These are phyloP conservation scores for Plasmodium cynomolgi DNA, from an alignment of 169 alveolate species.

Conservation along the genomic window DNA sequence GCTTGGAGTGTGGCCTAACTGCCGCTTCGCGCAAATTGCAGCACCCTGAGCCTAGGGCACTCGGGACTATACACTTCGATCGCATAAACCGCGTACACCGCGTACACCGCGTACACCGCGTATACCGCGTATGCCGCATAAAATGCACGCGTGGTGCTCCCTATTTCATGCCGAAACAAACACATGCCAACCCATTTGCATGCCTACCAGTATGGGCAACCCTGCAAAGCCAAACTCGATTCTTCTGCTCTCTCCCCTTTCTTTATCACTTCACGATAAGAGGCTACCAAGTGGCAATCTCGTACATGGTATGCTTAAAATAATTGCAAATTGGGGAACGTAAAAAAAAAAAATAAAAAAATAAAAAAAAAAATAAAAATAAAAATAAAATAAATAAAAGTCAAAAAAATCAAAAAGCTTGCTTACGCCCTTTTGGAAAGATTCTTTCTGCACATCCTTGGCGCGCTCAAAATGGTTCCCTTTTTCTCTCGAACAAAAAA, in stretches of 20 bases:
- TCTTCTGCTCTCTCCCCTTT: background rate
- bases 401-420: background rate
- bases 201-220: background rate
- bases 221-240: background rate
- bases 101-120: no score
- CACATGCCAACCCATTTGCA: background rate
- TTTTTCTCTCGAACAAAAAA: background rate
- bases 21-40: background rate
- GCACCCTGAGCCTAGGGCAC: background rate
- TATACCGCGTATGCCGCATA: no score
- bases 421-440: background rate
- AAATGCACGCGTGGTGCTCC: background rate
- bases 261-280: background rate
- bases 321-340: background rate
- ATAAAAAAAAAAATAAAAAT: background rate
- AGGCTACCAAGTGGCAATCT: background rate
- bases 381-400: no score
- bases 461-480: background rate
- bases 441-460: background rate
- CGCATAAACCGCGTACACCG: background rate
- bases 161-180: background rate
- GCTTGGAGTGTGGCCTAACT: background rate
- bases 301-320: background rate
- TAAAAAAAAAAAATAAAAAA: background rate
- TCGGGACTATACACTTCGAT: background rate